Evolutionary conservation across 2,329 filamentous ascomycete genomes (phyloP), one percentile per base, ranked within the genome.

Genomic region (Cytospora piceicola): DNA sequence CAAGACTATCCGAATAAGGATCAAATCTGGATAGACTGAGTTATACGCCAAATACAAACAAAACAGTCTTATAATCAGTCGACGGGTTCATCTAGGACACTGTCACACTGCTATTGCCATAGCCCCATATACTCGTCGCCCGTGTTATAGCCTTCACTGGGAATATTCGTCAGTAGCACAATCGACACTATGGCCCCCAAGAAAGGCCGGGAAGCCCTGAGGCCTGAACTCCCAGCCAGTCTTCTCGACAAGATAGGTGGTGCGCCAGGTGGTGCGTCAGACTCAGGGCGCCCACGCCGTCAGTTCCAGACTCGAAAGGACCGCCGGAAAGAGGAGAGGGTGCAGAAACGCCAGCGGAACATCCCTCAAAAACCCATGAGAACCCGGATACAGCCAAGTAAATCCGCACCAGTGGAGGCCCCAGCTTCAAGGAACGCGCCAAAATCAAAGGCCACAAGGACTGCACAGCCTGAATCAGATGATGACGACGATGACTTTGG

Each of bases 291-390:
- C 55, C 56, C 30, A 24, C 58, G 63, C 36, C 55, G 64, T 64
- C 70, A 64, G 68, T 69, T 55, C 0, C 52, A 69, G 53, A 71
- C 72, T 1, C 83, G 89, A 70, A 91, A 91, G 78, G 88, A 90
- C 62, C 83, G 85, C 66, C 84, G 91, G 64, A 92, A 89, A 73
- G 84, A 84, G 20, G 86, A 90, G 71, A 83, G 90, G 63, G 78
- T 81, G 27, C 81, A 86, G 71, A 90, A 86, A 75, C 72, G 75
- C 32, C 79, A 79, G 17, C 71, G 74, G n/a, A 72, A 73, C 55
- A 66, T 72, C 14, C 71, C 71, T 17, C 46, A 24, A 3, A 49
- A 24, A 49, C n/a, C 46, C 14, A 2, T 49, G n/a, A 49, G n/a
- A 20, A 24, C 52, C 52, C 53, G 39, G 29, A 20, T 22, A 49